These are phyloP conservation scores for Dichomitus squalens DNA, from an alignment of 1,284 basidiomycete species.

Conservation along the genomic window DNA sequence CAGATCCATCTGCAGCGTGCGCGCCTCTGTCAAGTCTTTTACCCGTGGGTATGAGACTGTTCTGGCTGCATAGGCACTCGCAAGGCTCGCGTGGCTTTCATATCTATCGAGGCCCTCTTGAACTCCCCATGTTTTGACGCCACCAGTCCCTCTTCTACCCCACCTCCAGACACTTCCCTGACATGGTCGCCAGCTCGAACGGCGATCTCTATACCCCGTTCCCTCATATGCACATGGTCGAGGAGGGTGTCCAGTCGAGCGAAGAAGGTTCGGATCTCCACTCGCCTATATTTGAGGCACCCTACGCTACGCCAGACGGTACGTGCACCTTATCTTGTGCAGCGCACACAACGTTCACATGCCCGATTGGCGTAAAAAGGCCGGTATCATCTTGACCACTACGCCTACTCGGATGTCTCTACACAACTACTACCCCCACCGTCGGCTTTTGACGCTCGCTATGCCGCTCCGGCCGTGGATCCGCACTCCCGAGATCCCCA, in stretches of 20 bases:
- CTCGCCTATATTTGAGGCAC: conserved; percentile 60
- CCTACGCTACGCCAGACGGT: conserved; percentile 46
- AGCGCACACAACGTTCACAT: conserved; percentile 36
- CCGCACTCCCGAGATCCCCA: conserved; percentile 33
- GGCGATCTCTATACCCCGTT: conserved; percentile 59
- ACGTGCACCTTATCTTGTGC: conserved; percentile 30
- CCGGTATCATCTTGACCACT: conserved; percentile 56
- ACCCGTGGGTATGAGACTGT: conserved; percentile 35
- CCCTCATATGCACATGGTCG: conserved; percentile 49
- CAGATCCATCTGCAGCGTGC: conserved; percentile 32
- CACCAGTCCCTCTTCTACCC: conserved; percentile 31
- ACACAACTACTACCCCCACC: conserved; percentile 25
- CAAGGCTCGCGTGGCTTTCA: conserved; percentile 38
- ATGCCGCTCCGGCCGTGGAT: conserved; percentile 25
- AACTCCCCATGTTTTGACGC: conserved; percentile 36
- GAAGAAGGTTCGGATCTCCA: conserved; percentile 73
- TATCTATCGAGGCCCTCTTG: conserved; percentile 37
- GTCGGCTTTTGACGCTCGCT: conserved; percentile 32
- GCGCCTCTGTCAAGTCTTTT: conserved; percentile 29
- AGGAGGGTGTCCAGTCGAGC: conserved; percentile 68
- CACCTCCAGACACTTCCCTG: conserved; percentile 25
- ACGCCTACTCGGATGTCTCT: conserved; percentile 25
- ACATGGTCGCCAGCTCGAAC: conserved; percentile 57
- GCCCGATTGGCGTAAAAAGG: conserved; percentile 53
- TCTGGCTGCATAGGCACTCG: conserved; percentile 32